Evolutionary conservation across 2,329 filamentous ascomycete genomes (phyloP), one percentile per base, ranked within the genome.

Genomic region (Xylariaceae sp.): DNA sequence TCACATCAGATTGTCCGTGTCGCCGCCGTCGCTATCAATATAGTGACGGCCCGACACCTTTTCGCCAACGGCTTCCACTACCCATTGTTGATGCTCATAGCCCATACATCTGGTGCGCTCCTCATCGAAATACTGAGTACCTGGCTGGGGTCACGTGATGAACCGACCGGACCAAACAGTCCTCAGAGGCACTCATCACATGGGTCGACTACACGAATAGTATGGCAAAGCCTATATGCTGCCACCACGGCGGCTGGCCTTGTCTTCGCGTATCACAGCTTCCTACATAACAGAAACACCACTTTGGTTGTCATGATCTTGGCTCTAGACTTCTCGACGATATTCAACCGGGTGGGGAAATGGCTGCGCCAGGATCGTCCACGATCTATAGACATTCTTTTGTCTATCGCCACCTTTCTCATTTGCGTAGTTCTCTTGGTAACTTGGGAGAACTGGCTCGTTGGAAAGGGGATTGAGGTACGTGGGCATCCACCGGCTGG

Each of bases 281-380:
- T 50, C 15, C 47, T 50, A 19, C 47, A 50, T 33, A 50, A 47
- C 17, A 39, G 47, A 12, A 50, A 50, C 34, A 47, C 47, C 5
- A 50, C 47, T 9, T 18, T 50, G 15, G 27, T 37, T 31, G 41
- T 50, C 23, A 47, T 50, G 41, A 13, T 50, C 21, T 31, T 50
- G 7, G 38, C 39, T 5, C 36, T 50, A 21, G 41, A 47, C 17
- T 43, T 44, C 38, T 27, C 39, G 7, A 24, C 24, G 3, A 28
- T 47, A 9, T 31, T 50, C 14, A 26, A 39, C 15, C 38, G 44
- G 23, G 13, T 27, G 6, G 39, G 17, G 17, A 41, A 9, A 31
- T 50, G 47, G 44, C 8, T 37, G 29, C 33, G 29, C 14, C 41
- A 39, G 12, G 44, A 44, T 29, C 33, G 31, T 13, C 34, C 28